Evolutionary conservation across 1,139 yeast genomes (phyloP).

Genomic region (Tardiomyces digboiensis): DNA sequence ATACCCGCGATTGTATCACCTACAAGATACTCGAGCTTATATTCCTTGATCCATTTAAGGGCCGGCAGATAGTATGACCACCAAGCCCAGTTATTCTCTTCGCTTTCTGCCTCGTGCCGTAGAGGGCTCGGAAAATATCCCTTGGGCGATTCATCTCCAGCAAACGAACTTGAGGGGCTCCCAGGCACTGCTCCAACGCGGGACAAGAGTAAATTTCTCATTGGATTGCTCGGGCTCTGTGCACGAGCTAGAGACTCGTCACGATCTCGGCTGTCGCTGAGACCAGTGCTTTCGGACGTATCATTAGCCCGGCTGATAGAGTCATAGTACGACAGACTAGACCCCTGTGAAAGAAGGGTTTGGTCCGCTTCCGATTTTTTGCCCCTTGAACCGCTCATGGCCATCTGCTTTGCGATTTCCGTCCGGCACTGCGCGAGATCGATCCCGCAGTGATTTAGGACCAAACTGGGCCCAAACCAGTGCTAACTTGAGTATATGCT

Average conservation of each 20-base stretch:
- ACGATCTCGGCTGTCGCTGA: too few species aligned
- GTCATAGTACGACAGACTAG: too few species aligned
- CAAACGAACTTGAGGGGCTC: background rate
- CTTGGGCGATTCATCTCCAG: background rate
- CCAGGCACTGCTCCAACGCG: background rate
- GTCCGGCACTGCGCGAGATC: too few species aligned
- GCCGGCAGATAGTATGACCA: slow-evolving; percentile 70
- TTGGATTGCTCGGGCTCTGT: background rate
- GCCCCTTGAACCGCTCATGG: too few species aligned
- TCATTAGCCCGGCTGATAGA: too few species aligned
- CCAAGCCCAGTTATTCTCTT: background rate
- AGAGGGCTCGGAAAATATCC: background rate
- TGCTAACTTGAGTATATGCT: too few species aligned
- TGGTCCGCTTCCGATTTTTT: too few species aligned
- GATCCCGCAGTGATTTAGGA: too few species aligned
- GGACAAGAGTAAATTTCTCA: background rate
- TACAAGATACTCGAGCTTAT: slow-evolving; percentile 40
- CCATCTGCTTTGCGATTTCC: too few species aligned
- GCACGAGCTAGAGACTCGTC: background rate
- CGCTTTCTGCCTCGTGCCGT: background rate
- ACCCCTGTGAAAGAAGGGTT: too few species aligned
- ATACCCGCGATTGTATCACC: slow-evolving; percentile 84
- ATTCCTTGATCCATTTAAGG: slow-evolving; percentile 66
- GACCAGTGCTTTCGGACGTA: too few species aligned
- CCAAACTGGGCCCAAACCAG: too few species aligned